These are phyloP conservation scores for Trametes gibbosa DNA, from an alignment of 768 basidiomycete species.

Conservation along the genomic window DNA sequence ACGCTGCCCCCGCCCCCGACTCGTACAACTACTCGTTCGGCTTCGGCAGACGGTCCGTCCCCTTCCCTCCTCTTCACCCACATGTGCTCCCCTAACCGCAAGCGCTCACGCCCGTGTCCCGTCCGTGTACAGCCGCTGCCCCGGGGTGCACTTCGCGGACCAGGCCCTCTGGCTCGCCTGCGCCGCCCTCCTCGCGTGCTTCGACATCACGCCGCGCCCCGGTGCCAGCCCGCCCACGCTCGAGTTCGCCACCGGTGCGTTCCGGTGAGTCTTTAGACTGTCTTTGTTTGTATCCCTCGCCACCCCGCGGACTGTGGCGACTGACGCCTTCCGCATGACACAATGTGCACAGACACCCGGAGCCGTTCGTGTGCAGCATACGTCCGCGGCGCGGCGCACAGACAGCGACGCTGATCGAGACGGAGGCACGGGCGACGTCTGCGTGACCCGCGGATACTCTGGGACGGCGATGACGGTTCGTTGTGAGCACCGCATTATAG, in stretches of 20 bases:
- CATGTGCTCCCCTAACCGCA: too few relatives aligned
- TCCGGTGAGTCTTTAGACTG: constrained; percentile 5
- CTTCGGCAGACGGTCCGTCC: constrained; percentile 14
- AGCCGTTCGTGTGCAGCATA: constrained; percentile 45
- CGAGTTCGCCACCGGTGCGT: constrained; percentile 1
- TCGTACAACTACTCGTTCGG: constrained; percentile 16
- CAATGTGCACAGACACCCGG: constrained; percentile 35
- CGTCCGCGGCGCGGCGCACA: constrained; percentile 35
- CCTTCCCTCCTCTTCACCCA: not conserved
- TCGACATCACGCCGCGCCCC: constrained; percentile 17
- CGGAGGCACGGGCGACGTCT: not conserved
- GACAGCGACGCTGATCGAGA: not conserved
- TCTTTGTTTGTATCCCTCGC: not conserved
- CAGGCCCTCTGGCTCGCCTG: constrained; percentile 17
- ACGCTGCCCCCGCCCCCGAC: not conserved
- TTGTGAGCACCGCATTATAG: too few relatives aligned
- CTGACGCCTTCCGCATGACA: too few relatives aligned
- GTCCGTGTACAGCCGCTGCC: constrained; percentile 25
- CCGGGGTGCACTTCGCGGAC: constrained; percentile 21
- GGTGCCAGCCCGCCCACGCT: constrained; percentile 1
- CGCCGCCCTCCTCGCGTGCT: constrained; percentile 18
- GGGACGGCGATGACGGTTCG: too few relatives aligned
- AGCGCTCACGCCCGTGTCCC: too few relatives aligned
- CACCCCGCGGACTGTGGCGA: too few relatives aligned
- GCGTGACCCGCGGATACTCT: too few relatives aligned